Evolutionary conservation across 805 yeast genomes (phyloP).

Genomic region (Clavispora vitiphila): DNA sequence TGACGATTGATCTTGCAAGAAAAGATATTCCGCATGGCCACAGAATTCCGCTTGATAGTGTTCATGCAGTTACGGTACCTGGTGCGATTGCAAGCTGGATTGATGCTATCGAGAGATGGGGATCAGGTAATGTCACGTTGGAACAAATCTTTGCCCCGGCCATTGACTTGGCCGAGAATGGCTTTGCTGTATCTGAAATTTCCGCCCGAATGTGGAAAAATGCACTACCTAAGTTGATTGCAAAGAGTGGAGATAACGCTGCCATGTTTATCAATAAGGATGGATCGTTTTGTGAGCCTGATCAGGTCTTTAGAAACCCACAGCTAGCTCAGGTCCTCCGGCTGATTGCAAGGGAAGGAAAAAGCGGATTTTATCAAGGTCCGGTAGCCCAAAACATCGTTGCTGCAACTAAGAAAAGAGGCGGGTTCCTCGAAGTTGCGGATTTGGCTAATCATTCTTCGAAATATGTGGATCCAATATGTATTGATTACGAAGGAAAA

Average conservation of each 20-base stretch:
- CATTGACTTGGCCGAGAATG: conserved; percentile 62
- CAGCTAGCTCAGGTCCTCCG: conserved; percentile 50
- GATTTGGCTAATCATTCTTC: conserved; percentile 59
- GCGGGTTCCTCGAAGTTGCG: conserved; percentile 50
- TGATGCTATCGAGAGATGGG: conserved; percentile 67
- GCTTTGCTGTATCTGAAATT: conserved; percentile 61
- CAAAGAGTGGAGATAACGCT: conserved; percentile 28
- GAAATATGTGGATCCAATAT: conserved; percentile 61
- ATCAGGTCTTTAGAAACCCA: conserved; percentile 42
- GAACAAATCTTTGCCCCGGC: conserved; percentile 59
- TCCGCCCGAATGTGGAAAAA: conserved; percentile 47
- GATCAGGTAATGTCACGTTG: conserved; percentile 60
- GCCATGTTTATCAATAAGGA: conserved; percentile 7
- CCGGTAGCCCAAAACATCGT: conserved; percentile 64
- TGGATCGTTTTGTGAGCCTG: conserved; percentile 19
- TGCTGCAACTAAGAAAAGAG: conserved; percentile 43
- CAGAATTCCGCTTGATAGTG: conserved; percentile 50
- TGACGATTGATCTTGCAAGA: conserved; percentile 45
- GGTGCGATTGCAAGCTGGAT: conserved; percentile 81
- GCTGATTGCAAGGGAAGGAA: conserved; percentile 51
- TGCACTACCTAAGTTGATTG: conserved; percentile 35
- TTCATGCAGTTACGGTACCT: conserved; percentile 65
- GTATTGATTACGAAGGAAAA: conserved; percentile 44
- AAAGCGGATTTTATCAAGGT: conserved; percentile 66
- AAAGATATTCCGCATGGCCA: conserved; percentile 14